Evolutionary conservation across 2,329 filamentous ascomycete genomes (phyloP).

Genomic region (Ophiostoma tasmaniense): DNA sequence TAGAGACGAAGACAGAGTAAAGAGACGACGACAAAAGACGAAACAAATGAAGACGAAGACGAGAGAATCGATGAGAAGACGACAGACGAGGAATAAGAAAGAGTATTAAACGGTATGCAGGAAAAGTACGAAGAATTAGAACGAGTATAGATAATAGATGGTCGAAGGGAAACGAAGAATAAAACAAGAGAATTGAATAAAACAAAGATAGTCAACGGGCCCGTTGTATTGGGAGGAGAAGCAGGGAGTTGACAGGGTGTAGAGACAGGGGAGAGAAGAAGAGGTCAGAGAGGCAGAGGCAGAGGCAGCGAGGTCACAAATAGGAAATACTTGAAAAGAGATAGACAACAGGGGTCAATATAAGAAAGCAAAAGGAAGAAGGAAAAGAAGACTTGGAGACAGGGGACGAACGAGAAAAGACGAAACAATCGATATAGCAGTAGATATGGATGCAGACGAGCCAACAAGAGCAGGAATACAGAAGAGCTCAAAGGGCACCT

Average conservation of each 20-base stretch:
- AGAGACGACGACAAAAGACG: neutral
- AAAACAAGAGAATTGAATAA: neutral
- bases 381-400: neutral
- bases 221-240: constrained; percentile 1
- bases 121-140: neutral
- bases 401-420: neutral
- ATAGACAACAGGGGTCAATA: neutral
- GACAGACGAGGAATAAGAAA: neutral
- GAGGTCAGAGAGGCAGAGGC: neutral
- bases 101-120: neutral
- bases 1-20: neutral
- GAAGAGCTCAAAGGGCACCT: constrained; percentile 7
- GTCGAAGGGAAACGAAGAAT: neutral
- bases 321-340: neutral
- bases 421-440: neutral
- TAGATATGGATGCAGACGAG: neutral
- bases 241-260: neutral
- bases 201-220: neutral
- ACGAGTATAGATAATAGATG: neutral
- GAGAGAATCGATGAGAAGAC: neutral
- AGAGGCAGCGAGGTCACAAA: neutral
- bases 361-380: neutral
- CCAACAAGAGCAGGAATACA: neutral
- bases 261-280: neutral
- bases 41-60: neutral